These are phyloP conservation scores for Papiliotrema laurentii DNA, from an alignment of 1,284 basidiomycete species.

Conservation along the genomic window DNA sequence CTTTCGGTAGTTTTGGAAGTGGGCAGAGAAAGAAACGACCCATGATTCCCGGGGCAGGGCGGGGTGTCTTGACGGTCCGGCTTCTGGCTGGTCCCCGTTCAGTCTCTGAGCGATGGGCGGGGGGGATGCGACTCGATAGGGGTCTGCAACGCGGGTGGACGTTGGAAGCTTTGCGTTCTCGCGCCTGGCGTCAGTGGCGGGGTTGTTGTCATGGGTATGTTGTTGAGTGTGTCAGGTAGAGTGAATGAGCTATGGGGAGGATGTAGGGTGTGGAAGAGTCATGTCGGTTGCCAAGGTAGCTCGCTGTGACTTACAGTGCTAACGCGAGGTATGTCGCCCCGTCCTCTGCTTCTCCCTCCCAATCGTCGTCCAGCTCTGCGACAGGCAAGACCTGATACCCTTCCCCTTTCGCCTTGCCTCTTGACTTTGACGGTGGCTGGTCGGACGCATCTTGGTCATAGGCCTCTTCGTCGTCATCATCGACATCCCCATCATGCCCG, in stretches of 20 bases:
- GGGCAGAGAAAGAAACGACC: constrained; percentile 21
- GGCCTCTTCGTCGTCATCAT: no score
- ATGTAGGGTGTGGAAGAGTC: no score
- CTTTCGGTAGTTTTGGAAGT: constrained; percentile 20
- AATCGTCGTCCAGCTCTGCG: constrained; percentile 9
- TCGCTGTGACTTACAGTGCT: constrained; percentile 27
- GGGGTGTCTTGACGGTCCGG: constrained; percentile 14
- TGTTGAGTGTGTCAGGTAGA: no score
- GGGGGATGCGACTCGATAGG: constrained; percentile 4
- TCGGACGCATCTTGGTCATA: constrained; percentile 2
- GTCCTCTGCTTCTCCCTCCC: constrained; percentile 27
- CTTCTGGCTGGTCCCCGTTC: background rate
- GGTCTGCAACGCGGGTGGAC: constrained; percentile 19
- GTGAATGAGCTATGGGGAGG: no score
- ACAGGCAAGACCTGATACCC: background rate
- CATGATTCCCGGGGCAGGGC: constrained; percentile 32
- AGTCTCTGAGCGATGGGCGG: background rate
- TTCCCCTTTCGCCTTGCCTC: background rate
- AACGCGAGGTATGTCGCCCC: constrained; percentile 39
- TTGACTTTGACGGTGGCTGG: constrained; percentile 10
- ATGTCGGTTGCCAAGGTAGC: no score
- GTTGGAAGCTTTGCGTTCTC: constrained; percentile 22
- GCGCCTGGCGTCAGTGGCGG: no score
- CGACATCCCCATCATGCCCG: no score
- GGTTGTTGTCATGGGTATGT: no score